Percentiles rank a stretch among this genome's conserved stretches.
Evolutionary conservation across 2,329 filamentous ascomycete genomes (phyloP).

Genomic region (Zymoseptoria crescenta): DNA sequence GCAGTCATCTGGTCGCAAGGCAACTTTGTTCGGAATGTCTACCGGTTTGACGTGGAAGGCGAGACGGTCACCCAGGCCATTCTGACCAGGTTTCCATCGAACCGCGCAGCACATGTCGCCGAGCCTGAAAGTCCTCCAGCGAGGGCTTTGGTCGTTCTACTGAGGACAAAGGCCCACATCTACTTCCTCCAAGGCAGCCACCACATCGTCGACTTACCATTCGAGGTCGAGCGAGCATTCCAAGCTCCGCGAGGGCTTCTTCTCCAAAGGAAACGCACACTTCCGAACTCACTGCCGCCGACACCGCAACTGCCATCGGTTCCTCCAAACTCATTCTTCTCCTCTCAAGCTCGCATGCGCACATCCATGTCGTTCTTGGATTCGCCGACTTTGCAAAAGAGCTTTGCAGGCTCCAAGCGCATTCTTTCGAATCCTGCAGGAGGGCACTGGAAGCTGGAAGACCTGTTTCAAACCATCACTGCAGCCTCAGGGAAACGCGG

Average conservation of each 20-base stretch:
- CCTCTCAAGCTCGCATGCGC: conserved; percentile 49
- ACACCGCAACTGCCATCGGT: conserved; percentile 44
- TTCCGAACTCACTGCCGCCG: conserved; percentile 33
- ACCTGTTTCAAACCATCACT: conserved; percentile 23
- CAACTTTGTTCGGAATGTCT: conserved; percentile 74
- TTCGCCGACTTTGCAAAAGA: conserved; percentile 26
- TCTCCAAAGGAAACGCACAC: conserved; percentile 68
- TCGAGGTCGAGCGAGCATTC: conserved; percentile 83
- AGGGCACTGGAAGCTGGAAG: conserved; percentile 19
- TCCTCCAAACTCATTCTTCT: conserved; percentile 77
- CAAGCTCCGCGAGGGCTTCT: conserved; percentile 76
- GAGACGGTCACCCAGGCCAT: conserved; percentile 81
- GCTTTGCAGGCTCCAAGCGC: conserved; percentile 15
- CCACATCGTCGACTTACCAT: conserved; percentile 86
- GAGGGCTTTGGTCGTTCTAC: conserved; percentile 73
- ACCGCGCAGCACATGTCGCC: conserved; percentile 4
- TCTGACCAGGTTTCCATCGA: conserved; percentile 67
- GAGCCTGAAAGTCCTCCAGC: not conserved
- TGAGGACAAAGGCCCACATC: conserved; percentile 87
- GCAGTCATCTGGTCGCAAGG: conserved; percentile 87
- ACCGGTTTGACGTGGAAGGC: conserved; percentile 78
- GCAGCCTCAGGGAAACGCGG: conserved; percentile 7
- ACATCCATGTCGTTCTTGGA: conserved; percentile 30
- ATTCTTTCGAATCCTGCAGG: conserved; percentile 19
- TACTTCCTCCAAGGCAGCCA: conserved; percentile 83